Evolutionary conservation across 106 monocot species (phyloP), one percentile per base, ranked within the genome.

Genomic region (Acorus calamus): DNA sequence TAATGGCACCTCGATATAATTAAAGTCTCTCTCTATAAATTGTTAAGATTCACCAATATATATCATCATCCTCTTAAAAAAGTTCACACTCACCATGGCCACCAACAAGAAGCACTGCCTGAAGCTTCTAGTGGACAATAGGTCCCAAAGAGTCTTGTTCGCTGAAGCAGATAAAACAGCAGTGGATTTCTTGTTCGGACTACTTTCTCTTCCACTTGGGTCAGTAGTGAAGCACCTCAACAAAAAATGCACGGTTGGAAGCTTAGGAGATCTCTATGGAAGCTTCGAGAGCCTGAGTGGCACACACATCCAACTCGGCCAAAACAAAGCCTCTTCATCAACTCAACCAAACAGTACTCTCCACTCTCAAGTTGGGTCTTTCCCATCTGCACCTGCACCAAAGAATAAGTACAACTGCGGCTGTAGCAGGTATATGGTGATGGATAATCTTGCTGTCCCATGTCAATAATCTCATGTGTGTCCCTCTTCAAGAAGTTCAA

Each of bases 371-470:
- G 5, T 44, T 76, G 11, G 4, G 10, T 56, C 55, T 10, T 14
- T 2, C 66, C 45, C 11, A 28, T 28, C 56, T 4, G 7, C 4
- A 4, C 4, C 56, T 4, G 7, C 4, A 4, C 4, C 8, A 11
- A 5, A 56, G 55, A 11, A 10, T 4, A 4, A 2, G 45, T 45
- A n/a, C 13, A 8, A 50, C 3, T 3, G 73, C 5, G 2, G 11
- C 13, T 1, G 53, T 3, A 4, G 6, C 4, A n/a, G 61, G 6
- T 79, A 74, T 46, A 79, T 66, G 69, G 65, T 81, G 10, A 77
- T 60, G 59, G 81, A 81, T 66, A 61, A 81, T 42, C 44, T 81
- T 14, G 50, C 13, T 3, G 68, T 81, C 81, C 77, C 4, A 62
- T 81, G 73, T 81, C 77, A 2, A 61, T 46, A 7, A 66, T 73